These are phyloP conservation scores for Thielaviopsis musarum DNA, from an alignment of 2,329 filamentous ascomycete genomes.

Conservation along the genomic window DNA sequence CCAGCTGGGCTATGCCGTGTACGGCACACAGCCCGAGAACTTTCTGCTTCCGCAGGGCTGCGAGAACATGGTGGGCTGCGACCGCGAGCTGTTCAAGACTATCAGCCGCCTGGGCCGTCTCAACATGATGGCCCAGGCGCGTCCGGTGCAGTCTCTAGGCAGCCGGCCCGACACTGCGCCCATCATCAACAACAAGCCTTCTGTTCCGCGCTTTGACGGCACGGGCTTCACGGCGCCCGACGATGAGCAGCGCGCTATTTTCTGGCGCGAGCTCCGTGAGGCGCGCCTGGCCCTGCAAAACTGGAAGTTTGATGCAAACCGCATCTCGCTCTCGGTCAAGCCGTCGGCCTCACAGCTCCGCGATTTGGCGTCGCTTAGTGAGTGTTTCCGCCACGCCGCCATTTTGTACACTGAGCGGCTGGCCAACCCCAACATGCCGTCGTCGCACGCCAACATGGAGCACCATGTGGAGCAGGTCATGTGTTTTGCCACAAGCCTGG, in stretches of 20 bases:
- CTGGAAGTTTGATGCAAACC: constrained; percentile 56
- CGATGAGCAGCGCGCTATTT: constrained; percentile 45
- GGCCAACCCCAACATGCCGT: constrained; percentile 57
- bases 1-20: constrained; percentile 34
- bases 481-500: constrained; percentile 65
- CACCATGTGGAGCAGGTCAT: constrained; percentile 68
- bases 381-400: constrained; percentile 79
- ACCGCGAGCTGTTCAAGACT: constrained; percentile 70
- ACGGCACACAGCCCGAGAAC: constrained; percentile 29
- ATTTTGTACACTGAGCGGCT: constrained; percentile 81
- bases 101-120: constrained; percentile 70
- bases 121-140: constrained; percentile 64
- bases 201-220: constrained; percentile 39
- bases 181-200: background rate
- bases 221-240: constrained; percentile 27
- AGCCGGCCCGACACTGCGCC: background rate
- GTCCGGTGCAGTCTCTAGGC: constrained; percentile 26
- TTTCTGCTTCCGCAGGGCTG: constrained; percentile 41
- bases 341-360: constrained; percentile 45
- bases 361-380: constrained; percentile 68
- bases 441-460: constrained; percentile 62
- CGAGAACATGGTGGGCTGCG: constrained; percentile 79
- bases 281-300: constrained; percentile 58
- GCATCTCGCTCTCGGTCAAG: constrained; percentile 32
- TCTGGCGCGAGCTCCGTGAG: constrained; percentile 78